Conservation (phyloP, 306 rosid genomes). For the Prosopis cineraria region DNA sequence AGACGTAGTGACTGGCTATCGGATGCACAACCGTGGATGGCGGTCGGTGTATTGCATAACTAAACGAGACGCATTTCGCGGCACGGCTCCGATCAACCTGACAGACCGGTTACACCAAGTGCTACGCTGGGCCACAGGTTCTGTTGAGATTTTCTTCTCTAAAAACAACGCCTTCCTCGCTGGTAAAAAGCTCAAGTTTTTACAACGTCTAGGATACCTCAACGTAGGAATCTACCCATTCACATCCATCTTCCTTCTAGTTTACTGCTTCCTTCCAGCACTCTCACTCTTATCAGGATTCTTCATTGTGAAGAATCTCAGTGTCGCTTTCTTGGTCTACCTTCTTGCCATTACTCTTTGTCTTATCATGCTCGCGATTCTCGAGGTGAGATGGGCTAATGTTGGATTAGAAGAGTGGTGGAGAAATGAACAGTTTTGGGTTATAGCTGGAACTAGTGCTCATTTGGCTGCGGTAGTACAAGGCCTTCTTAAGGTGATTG, state of each 20-base stretch:
- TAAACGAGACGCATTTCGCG: slow-evolving; percentile 56
- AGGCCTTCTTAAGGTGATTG: slow-evolving; percentile 53
- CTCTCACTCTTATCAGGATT: slow-evolving; percentile 48
- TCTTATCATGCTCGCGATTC: slow-evolving; percentile 36
- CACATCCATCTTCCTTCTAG: slow-evolving; percentile 54
- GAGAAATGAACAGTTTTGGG: slow-evolving; percentile 66
- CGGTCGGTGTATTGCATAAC: slow-evolving; percentile 59
- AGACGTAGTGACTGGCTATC: slow-evolving; percentile 59
- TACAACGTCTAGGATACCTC: slow-evolving; percentile 55
- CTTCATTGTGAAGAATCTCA: slow-evolving; percentile 53
- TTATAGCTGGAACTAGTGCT: slow-evolving; percentile 56
- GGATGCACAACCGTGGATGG: slow-evolving; percentile 71
- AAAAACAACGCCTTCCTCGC: slow-evolving; percentile 52
- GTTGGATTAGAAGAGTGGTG: slow-evolving; percentile 58
- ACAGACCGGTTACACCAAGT: slow-evolving; percentile 58
- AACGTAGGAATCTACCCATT: slow-evolving; percentile 60
- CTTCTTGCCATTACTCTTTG: slow-evolving; percentile 50
- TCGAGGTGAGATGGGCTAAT: slow-evolving; percentile 56
- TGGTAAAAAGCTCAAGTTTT: slow-evolving; percentile 35
- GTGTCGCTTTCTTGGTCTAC: slow-evolving; percentile 46
- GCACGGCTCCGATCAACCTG: slow-evolving; percentile 57
- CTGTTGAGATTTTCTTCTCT: slow-evolving; percentile 61
- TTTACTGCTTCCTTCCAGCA: slow-evolving; percentile 62
- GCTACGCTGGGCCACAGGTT: slow-evolving; percentile 64
- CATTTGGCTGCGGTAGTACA: slow-evolving; percentile 57